phyloP scores from a whole-genome alignment of 768 basidiomycete species.

The Termitomyces bulborhizus region DNA sequence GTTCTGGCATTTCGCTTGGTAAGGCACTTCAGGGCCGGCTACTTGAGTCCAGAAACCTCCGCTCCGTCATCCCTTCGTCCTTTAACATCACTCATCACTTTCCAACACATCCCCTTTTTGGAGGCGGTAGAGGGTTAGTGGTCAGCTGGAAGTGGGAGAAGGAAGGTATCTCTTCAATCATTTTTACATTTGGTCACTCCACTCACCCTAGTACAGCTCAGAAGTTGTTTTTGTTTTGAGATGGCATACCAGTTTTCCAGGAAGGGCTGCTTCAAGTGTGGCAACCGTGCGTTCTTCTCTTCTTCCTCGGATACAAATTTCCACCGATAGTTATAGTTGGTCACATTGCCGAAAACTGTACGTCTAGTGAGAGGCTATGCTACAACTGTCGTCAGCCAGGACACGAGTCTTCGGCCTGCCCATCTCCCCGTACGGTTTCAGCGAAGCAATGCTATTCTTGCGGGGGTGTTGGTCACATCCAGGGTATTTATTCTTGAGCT shows the following conservation, averaged over 20 bases:
- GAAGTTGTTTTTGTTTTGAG: slow-evolving; percentile 41
- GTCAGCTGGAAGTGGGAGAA: slow-evolving; percentile 71
- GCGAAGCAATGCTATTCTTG: slow-evolving; percentile 93
- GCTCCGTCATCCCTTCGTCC: slow-evolving; percentile 2
- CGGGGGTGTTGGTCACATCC: slow-evolving; percentile 87
- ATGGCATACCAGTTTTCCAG: slow-evolving; percentile 83
- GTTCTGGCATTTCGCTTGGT: slow-evolving; percentile 2
- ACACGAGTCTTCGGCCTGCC: slow-evolving; percentile 86
- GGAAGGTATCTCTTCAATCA: slow-evolving; percentile 41
- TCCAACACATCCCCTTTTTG: slow-evolving; percentile 38
- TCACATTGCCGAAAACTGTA: slow-evolving; percentile 89
- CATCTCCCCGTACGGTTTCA: slow-evolving; percentile 73
- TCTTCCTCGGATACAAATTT: not conserved
- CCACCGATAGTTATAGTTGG: slow-evolving; percentile 50
- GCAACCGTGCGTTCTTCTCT: slow-evolving; percentile 61
- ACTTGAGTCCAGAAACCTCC: not conserved
- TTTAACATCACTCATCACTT: slow-evolving; percentile 28
- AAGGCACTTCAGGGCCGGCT: slow-evolving; percentile 24
- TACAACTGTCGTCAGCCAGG: slow-evolving; percentile 96
- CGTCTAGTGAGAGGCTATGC: slow-evolving; percentile 83
- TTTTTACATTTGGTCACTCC: not conserved
- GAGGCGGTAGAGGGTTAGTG: slow-evolving; percentile 65
- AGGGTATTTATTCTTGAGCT: slow-evolving; percentile 28
- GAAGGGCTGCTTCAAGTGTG: slow-evolving; percentile 93
- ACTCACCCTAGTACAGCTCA: slow-evolving; percentile 15